Evolutionary conservation across 768 basidiomycete species (phyloP), one percentile per base, ranked within the genome.

Genomic region (Russula compacta): DNA sequence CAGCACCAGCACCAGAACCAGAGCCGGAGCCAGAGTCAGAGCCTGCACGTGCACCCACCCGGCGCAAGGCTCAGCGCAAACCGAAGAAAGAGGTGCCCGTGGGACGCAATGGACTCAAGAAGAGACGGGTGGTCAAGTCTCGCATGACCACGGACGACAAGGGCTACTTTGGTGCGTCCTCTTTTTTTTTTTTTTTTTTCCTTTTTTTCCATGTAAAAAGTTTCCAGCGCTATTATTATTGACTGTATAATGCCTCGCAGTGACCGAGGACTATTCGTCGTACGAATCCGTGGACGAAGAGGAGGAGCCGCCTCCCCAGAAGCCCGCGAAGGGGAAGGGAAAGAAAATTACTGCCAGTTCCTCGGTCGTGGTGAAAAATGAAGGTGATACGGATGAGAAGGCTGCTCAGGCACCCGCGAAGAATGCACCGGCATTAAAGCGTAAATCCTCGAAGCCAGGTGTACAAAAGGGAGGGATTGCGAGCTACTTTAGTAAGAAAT

Each of bases 201-300:
- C 9, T 21, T 10, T 11, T 33, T 56, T 56, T 56, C 7, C 12
- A 36, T 10, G 19, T 14, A 39, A 2, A 15, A 15, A 33, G 52
- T 38, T 55, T 17, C 9, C 32, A 17, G 29, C 14, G 40, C 61
- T 38, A 24, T 65, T 56, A 24, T 65, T 56, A 50, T 10, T 60
- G 49, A 29, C 2, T 43, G 53, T 36, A 19, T 42, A 24, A 29
- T 19, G 21, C 43, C 10, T 47, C 54, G 0, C 64, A 92, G 90
- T 81, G 15, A 85, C 79, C 40, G 85, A 89, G 69, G 90, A 92
- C 69, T 87, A 88, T 69, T 87, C 87, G 7, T 83, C 82, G 17
- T 92, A 88, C 68, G 89, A 92, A 72, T 89, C 88, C 9, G 86
- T 86, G 8, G 81, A 80, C 8, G 86, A n/a, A n/a, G n/a, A 83